Base-by-base conservation (phyloP, 768 basidiomycete species). In the Cubamyces sp. region DNA sequence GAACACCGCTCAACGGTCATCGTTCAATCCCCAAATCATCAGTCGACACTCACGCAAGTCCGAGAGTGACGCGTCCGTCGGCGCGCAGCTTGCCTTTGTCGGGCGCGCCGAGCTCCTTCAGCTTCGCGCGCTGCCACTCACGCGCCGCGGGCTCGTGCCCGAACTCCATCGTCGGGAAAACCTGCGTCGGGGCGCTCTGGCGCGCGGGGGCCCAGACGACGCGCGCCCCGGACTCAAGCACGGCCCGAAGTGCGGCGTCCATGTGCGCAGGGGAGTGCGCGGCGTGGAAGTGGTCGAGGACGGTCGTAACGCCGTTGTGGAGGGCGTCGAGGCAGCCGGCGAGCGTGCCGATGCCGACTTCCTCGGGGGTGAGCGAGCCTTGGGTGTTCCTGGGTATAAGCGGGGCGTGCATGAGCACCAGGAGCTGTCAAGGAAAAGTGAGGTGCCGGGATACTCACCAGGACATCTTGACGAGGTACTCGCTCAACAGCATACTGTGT, bases 251-350 rank as follows among this genome's bases (percentile, higher is more conserved):
- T 14, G 58, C 67, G 0, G 68, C 67, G 16, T 71, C 67, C 19
- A 67, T 67, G 64, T 71, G 69, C 46, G 61, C 71, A 19, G 66
- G 68, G 3, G 68, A 63, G 56, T 66, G 51, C 3, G 69, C 64
- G 15, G 66, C 69, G 50, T 74, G 74, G 64, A 70, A 72, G 64
- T 74, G 74, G 64, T 74, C 74, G 25, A 74, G 64, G 40, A 74
- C 48, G 39, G 73, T 74, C 18, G 74, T 74, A n/a, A 73, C 70
- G 28, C 74, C 74, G 28, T 67, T 63, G 59, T 72, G 66, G 34
- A 74, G 60, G 3, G 73, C 71, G 34, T 74, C 72, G 49, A 72
- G 70, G 47, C 69, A 71, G 5, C 71, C 74, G 1, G 71, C 70
- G 52, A 74, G 69, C 41, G 72, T 70, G 23, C 74, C 71, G 43